Base-by-base conservation (phyloP, 768 basidiomycete genomes). In the Austroboletus festivus region DNA sequence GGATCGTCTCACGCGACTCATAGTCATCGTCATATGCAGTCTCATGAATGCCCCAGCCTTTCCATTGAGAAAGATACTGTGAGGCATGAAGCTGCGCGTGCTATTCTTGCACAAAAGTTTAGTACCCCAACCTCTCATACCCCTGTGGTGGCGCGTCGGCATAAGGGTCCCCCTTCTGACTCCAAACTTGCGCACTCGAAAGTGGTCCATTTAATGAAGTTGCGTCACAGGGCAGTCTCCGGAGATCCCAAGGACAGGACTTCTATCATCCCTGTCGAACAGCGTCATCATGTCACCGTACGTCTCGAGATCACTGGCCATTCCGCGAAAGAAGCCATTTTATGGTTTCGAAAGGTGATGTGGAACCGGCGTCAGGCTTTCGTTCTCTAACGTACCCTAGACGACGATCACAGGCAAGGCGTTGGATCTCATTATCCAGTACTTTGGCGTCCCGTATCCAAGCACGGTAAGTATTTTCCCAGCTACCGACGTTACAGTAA, bases 291-390 rank as follows among this genome's bases (percentile, higher is more conserved):
- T 61, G 56, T 89, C 28, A 78, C 69, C 33, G 76, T 82, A 5
- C 59, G 57, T 18, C 52, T 54, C 3, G 60, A 67, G 6, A 52
- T 55, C 4, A 52, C 54, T 2, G 56, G 58, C 8, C 67, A 61
- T 18, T 61, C 68, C 44, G 45, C 56, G 2, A 57, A 58, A 15
- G 77, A 81, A 58, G 71, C 69, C 43, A 58, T 74, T 7, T 75
- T 89, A 42, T 93, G 89, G 89, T 78, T 87, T 47, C 71, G 74
- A 42, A 89, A 87, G 77, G 89, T 87, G 57, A 53, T 28, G 11
- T 35, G 8, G 22, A 18, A 5, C 46, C 43, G 16, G 13, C 26
- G 23, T 31, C 40, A 20, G 18, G 3, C 12, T 23, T 48, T 37
- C 30, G 4, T 34, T 40, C 12, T 47, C 48, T 55, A 47, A 56